A percentile compares a stretch with the other conserved stretches of the same genome.
phyloP scores from a whole-genome alignment of 73 alveolate species.

The Paramecium biaurelia region DNA sequence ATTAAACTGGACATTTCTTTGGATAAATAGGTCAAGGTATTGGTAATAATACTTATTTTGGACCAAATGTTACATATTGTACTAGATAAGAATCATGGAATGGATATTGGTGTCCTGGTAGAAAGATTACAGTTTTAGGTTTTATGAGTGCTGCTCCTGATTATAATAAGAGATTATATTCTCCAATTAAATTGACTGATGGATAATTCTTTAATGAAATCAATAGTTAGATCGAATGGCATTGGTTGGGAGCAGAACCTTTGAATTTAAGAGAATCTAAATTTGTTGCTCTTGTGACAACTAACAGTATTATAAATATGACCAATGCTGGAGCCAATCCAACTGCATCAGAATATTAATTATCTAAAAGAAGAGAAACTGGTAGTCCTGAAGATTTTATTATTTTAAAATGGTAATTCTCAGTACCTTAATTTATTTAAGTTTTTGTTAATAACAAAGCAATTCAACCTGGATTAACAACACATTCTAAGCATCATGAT shows the following conservation, averaged over 20 bases:
- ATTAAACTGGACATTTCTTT: slow-evolving; percentile 50
- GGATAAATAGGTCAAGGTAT: slow-evolving; percentile 35
- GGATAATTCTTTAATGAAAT: slow-evolving; percentile 51
- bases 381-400: slow-evolving; percentile 14
- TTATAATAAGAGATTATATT: slow-evolving; percentile 31
- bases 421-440: neutral
- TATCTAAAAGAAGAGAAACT: neutral
- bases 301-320: neutral
- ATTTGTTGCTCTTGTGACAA: slow-evolving; percentile 29
- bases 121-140: neutral
- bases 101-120: slow-evolving; percentile 50
- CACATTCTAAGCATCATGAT: neutral
- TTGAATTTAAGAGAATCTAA: slow-evolving; percentile 54
- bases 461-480: slow-evolving; percentile 22
- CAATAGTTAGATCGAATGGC: slow-evolving; percentile 51
- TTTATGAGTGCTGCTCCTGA: slow-evolving; percentile 58
- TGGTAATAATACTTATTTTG: slow-evolving; percentile 43
- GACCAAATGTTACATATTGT: slow-evolving; percentile 45
- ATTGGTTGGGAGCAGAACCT: slow-evolving; percentile 62
- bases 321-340: slow-evolving; percentile 47
- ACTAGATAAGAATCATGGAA: slow-evolving; percentile 41
- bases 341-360: neutral
- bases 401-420: neutral
- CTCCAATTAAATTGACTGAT: slow-evolving; percentile 60
- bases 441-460: neutral